Evolutionary conservation across 371 early-diverging fungal genomes (phyloP), one percentile per base, ranked within the genome.

Genomic region (Syncephalastrum monosporum): DNA sequence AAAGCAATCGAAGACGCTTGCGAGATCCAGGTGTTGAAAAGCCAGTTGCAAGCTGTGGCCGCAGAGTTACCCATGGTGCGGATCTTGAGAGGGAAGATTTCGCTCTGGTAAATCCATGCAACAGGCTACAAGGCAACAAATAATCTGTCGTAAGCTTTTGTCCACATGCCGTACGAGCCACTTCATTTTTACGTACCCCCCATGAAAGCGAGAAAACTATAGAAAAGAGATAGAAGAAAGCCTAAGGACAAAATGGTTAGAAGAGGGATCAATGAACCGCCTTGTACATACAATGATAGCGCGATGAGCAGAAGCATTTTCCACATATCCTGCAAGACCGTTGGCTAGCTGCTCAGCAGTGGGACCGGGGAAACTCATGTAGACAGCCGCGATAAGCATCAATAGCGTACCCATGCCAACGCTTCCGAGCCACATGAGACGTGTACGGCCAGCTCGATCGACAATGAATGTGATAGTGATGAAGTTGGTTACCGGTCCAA

Each of bases 1-100:
- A 57, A 50, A 17, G 54, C 63, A 38, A 57, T 57, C 0, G 82
- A 80, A 0, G 74, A 63, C 14, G 68, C 65, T 49, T 77, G 68
- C 1, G 65, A 71, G 29, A 82, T 61, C 56, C 70, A 64, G 55
- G 73, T 79, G 69, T 83, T 85, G 65, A 69, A 73, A 54, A 63
- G 61, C 82, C 82, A 85, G 77, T 85, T 83, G 67, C 82, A 66
- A 57, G 79, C 73, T 29, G 83, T 85, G 53, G 76, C 59, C 24
- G 56, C 56, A 12, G 56, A 56, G 42, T 55, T 61, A 43, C 68
- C 68, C 63, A 63, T 67, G 21, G 63, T 58, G 38, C 68, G 63
- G 42, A 67, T 59, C 42, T 59, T 56, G 29, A 62, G 57, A 38
- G 59, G 50, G 59, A 67, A 82, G 66, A 82, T 74, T 64, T 84